phyloP scores from a whole-genome alignment of 164 flowering plant genomes.

The Brasenia schreberi region DNA sequence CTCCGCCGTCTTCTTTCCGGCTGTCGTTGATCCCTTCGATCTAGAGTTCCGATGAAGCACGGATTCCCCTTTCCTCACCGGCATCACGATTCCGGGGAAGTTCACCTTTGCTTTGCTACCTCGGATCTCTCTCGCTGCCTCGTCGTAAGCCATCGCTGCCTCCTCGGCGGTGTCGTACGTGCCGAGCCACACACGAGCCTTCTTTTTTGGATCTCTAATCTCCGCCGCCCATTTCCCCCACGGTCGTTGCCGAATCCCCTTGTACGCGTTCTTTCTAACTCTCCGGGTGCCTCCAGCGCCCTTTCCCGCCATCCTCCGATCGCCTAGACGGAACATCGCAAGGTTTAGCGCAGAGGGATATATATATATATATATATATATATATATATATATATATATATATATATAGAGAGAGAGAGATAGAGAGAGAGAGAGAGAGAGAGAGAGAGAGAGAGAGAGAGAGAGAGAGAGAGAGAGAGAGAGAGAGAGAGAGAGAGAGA shows the following conservation, averaged over 20 bases:
- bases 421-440: no score
- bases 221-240: slow-evolving; percentile 81
- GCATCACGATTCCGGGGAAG: slow-evolving; percentile 14
- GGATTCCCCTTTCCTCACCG: not conserved
- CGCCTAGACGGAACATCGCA: not conserved
- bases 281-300: slow-evolving; percentile 5
- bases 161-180: slow-evolving; percentile 51
- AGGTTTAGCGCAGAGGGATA: not conserved
- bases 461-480: not conserved
- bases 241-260: slow-evolving; percentile 56
- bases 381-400: no score
- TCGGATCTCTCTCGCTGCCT: slow-evolving; percentile 50
- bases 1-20: not conserved
- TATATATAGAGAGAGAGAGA: no score
- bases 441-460: not conserved
- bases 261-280: slow-evolving; percentile 35
- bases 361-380: no score
- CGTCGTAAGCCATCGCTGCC: slow-evolving; percentile 55
- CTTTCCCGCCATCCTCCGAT: not conserved
- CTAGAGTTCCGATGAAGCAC: not conserved
- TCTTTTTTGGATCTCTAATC: slow-evolving; percentile 51
- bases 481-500: not conserved
- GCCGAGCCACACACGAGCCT: slow-evolving; percentile 56
- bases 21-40: not conserved
- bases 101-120: slow-evolving; percentile 64